A percentile compares a stretch with the other conserved stretches of the same genome.
Evolutionary conservation across 2,329 filamentous ascomycete genomes (phyloP).

Genomic region (Didymella glomerata): DNA sequence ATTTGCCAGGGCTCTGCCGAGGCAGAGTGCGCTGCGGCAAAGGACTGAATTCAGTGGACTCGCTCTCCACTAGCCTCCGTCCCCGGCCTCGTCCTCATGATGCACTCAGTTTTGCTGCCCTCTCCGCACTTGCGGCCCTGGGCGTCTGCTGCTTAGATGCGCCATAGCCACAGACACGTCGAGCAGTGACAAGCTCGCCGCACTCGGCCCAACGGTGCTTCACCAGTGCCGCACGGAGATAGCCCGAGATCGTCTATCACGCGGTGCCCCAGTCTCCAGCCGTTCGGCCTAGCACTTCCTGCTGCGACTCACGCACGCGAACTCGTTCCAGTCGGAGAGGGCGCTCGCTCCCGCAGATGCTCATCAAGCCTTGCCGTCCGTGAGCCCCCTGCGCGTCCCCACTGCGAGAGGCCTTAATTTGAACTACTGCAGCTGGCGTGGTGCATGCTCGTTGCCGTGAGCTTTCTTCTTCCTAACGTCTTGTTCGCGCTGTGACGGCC

Average conservation of each 20-base stretch:
- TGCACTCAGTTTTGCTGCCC: conserved; percentile 26
- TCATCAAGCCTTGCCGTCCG: conserved; percentile 44
- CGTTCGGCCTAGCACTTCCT: conserved; percentile 21
- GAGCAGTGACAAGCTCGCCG: conserved; percentile 11
- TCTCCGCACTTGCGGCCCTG: conserved; percentile 22
- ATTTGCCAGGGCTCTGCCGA: conserved; percentile 28
- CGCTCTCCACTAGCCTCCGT: conserved; percentile 21
- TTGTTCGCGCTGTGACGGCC: conserved; percentile 25
- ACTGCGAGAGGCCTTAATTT: conserved; percentile 53
- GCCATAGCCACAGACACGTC: conserved; percentile 9
- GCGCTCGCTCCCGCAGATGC: conserved; percentile 44
- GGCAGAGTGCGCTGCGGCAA: conserved; percentile 24
- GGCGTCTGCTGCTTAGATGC: conserved; percentile 20
- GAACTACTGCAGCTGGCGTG: conserved; percentile 45
- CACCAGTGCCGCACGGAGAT: conserved; percentile 31
- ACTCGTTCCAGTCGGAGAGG: conserved; percentile 40
- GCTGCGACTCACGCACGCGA: conserved; percentile 31
- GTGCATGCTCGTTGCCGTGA: conserved; percentile 33
- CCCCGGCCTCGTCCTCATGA: conserved; percentile 29
- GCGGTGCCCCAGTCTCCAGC: conserved; percentile 30
- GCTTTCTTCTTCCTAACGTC: conserved; percentile 37
- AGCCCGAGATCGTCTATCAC: conserved; percentile 44
- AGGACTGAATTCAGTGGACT: conserved; percentile 10
- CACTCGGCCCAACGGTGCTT: conserved; percentile 21
- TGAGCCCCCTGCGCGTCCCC: conserved; percentile 37